Base-by-base conservation (phyloP, 345 rosid species). In the Euphorbia pulcherrima region DNA sequence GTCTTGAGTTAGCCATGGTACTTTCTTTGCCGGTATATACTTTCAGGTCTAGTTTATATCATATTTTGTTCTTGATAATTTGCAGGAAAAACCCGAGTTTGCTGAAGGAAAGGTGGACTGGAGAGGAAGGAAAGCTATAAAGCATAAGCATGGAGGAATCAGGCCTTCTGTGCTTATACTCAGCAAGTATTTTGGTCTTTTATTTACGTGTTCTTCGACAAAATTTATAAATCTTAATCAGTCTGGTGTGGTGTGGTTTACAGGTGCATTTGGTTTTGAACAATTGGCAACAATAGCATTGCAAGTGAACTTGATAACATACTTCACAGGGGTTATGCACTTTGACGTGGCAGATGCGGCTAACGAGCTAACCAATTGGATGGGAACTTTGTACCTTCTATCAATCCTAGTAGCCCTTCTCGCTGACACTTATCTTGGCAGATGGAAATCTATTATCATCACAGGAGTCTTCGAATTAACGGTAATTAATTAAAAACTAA, bases 71-170 rank as follows among this genome's bases (percentile, higher is more conserved):
- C 12, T 30, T 40, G 53, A 59, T 33, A 5, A 16, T 61, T 41
- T 75, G 64, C 50, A 81, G 89, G 84, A 83, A 74, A 77, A 78
- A 62, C 20, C 13, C 26, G 87, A 77, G 71, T 18, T 80, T 26
- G 71, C 80, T 41, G 78, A 77, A 51, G 87, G 85, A 61, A 87
- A 83, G 79, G 83, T 83, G 70, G 83, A 83, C 26, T 85, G 87
- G 87, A 85, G 67, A 58, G 92, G 89, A 71, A 51, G 83, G 74
- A 29, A 72, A 46, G 87, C 92, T 62, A 51, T 75, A 51, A 85
- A 71, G 72, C 17, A 70, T 23, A 75, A 71, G 52, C 84, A 85
- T 82, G 89, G 92, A 80, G 92, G 92, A 70, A 65, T 48, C 17
- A 72, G 71, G 61, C 41, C 76, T 44, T 71, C 87, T 58, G 58